These are phyloP conservation scores for Chaetomium sp. DNA, from an alignment of 2,329 filamentous ascomycete genomes.

Conservation along the genomic window DNA sequence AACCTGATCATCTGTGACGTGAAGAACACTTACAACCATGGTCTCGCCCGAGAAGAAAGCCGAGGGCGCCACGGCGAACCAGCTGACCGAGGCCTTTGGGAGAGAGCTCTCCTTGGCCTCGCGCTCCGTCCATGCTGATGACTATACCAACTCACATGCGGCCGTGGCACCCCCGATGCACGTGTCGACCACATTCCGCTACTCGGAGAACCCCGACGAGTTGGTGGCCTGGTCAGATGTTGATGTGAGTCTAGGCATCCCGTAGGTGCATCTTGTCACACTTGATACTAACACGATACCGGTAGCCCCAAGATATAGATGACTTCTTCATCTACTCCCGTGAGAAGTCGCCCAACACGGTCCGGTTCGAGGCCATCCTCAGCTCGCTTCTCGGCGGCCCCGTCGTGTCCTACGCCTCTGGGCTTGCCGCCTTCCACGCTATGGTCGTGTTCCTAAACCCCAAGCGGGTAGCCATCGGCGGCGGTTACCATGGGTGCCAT, in stretches of 20 bases:
- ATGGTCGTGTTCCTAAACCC: slow-evolving; percentile 80
- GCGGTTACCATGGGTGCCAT: slow-evolving; percentile 90
- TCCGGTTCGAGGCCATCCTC: slow-evolving; percentile 79
- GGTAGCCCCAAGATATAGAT: slow-evolving; percentile 42
- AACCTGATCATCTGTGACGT: background rate
- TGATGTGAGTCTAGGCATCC: slow-evolving; percentile 42
- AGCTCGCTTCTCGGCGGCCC: slow-evolving; percentile 64
- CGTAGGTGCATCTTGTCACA: background rate
- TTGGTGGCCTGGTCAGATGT: slow-evolving; percentile 48
- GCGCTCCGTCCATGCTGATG: slow-evolving; percentile 74
- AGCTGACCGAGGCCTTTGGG: slow-evolving; percentile 26
- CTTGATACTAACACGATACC: background rate
- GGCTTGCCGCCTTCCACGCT: slow-evolving; percentile 83
- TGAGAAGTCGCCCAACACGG: slow-evolving; percentile 68
- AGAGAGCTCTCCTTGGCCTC: slow-evolving; percentile 55
- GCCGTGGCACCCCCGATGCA: slow-evolving; percentile 88
- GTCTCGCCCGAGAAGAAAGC: background rate
- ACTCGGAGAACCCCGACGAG: slow-evolving; percentile 61
- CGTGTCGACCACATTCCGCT: slow-evolving; percentile 86
- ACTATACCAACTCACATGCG: slow-evolving; percentile 63
- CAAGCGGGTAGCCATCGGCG: slow-evolving; percentile 69
- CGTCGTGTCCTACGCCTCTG: slow-evolving; percentile 72
- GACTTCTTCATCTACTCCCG: slow-evolving; percentile 81
- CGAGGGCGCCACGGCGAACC: background rate
- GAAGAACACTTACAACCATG: background rate